Percentiles rank a stretch among this genome's conserved stretches.
These are phyloP conservation scores for Hydnum rufescens DNA, from an alignment of 768 basidiomycete genomes.

Conservation along the genomic window DNA sequence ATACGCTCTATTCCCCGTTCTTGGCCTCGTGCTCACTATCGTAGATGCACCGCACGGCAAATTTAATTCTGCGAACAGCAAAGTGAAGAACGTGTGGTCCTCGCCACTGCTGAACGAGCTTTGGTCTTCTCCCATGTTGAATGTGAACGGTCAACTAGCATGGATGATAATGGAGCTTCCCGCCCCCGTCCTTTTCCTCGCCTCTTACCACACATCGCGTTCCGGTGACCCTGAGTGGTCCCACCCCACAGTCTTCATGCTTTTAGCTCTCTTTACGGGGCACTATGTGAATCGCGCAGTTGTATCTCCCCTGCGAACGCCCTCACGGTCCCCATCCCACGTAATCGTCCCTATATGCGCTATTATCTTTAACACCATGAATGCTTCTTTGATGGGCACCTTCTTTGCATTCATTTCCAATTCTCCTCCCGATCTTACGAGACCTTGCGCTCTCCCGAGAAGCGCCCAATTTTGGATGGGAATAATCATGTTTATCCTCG, in stretches of 20 bases:
- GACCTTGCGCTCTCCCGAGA: not conserved
- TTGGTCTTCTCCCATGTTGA: constrained; percentile 4
- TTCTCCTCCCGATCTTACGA: constrained; percentile 12
- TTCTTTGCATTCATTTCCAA: constrained; percentile 44
- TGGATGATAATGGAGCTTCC: constrained; percentile 68
- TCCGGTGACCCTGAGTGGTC: constrained; percentile 11
- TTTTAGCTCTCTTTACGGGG: constrained; percentile 31
- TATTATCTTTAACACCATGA: constrained; percentile 47
- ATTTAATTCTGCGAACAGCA: constrained; percentile 32
- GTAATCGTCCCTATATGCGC: constrained; percentile 37
- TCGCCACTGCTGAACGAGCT: constrained; percentile 21
- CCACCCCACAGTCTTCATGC: constrained; percentile 27
- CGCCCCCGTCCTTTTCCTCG: constrained; percentile 35
- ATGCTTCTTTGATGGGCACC: constrained; percentile 49
- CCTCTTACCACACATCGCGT: constrained; percentile 20
- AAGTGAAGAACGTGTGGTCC: constrained; percentile 9
- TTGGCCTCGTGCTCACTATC: constrained; percentile 25
- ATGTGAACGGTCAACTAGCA: constrained; percentile 14
- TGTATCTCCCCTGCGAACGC: constrained; percentile 60
- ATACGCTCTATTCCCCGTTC: constrained; percentile 10
- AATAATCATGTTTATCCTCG: constrained; percentile 43
- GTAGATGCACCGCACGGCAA: constrained; percentile 69
- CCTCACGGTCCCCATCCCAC: constrained; percentile 59
- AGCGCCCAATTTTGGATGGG: constrained; percentile 36
- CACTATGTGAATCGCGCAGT: constrained; percentile 78